Conservation (phyloP, 225 moss, liverwort and hornwort genomes). For the Antitrichia curtipendula region DNA sequence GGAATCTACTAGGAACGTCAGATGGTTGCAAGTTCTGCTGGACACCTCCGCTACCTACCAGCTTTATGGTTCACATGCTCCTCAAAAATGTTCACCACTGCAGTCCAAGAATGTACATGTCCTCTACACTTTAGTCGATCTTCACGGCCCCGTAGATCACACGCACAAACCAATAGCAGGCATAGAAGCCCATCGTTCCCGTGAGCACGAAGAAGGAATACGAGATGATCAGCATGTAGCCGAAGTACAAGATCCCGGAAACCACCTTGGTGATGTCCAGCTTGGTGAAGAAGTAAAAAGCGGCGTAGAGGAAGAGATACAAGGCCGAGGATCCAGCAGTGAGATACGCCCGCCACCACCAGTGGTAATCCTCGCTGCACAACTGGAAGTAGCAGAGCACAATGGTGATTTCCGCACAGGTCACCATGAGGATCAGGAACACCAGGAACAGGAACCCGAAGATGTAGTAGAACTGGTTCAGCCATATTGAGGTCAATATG, state of each 20-base stretch:
- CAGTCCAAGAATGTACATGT: constrained; percentile 51
- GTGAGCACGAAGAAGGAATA: constrained; percentile 92
- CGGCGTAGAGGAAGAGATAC: constrained; percentile 79
- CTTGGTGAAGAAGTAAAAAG: constrained; percentile 84
- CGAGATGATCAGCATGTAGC: constrained; percentile 92
- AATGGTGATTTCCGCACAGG: constrained; percentile 84
- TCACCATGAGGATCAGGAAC: constrained; percentile 76
- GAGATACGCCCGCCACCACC: constrained; percentile 91
- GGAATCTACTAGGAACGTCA: not conserved
- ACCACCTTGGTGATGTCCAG: constrained; percentile 75
- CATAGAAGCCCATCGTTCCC: constrained; percentile 81
- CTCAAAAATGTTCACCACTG: not conserved
- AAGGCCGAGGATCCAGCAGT: constrained; percentile 78
- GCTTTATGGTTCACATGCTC: constrained; percentile 23
- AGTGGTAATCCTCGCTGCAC: constrained; percentile 85
- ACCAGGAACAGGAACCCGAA: constrained; percentile 84
- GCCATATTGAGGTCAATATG: constrained; percentile 80
- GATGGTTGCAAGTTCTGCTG: not conserved
- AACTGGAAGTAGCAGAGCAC: constrained; percentile 92
- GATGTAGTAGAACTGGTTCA: constrained; percentile 86
- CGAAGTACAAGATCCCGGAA: constrained; percentile 76
- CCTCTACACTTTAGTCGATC: constrained; percentile 45
- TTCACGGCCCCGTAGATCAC: constrained; percentile 84
- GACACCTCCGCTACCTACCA: constrained; percentile 7
- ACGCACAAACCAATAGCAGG: constrained; percentile 93